phyloP scores from a whole-genome alignment of 331 rosid genomes.

The Quercus phellos region DNA sequence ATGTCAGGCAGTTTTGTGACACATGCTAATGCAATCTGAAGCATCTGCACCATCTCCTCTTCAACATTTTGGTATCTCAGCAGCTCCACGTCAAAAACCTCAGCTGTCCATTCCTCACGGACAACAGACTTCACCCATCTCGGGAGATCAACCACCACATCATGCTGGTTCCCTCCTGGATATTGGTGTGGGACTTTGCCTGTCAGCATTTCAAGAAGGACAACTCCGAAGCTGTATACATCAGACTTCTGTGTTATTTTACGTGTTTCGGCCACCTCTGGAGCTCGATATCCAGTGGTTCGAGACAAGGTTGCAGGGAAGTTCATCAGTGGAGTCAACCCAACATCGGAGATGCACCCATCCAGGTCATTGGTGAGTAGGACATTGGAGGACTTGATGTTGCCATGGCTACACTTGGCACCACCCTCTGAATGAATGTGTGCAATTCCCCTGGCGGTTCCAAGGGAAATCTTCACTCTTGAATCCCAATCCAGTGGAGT shows the following conservation, averaged over 20 bases:
- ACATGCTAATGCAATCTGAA: slow-evolving; percentile 70
- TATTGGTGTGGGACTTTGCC: slow-evolving; percentile 61
- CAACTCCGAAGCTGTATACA: slow-evolving; percentile 89
- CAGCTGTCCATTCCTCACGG: slow-evolving; percentile 88
- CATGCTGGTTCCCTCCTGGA: slow-evolving; percentile 47
- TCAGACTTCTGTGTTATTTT: slow-evolving; percentile 74
- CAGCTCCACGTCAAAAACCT: slow-evolving; percentile 76
- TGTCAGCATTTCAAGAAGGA: slow-evolving; percentile 84
- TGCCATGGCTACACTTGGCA: slow-evolving; percentile 65
- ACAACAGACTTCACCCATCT: slow-evolving; percentile 84
- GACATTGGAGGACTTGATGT: slow-evolving; percentile 83
- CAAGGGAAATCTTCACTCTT: slow-evolving; percentile 61
- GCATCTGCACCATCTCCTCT: slow-evolving; percentile 85
- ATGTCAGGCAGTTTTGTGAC: slow-evolving; percentile 53
- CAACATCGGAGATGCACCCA: slow-evolving; percentile 61
- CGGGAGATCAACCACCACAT: slow-evolving; percentile 64
- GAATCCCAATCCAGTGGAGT: slow-evolving; percentile 75
- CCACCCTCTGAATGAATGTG: slow-evolving; percentile 66
- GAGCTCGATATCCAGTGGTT: slow-evolving; percentile 68
- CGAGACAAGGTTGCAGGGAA: slow-evolving; percentile 54
- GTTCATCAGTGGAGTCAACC: slow-evolving; percentile 62
- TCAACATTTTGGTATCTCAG: slow-evolving; percentile 53
- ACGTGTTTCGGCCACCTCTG: slow-evolving; percentile 63
- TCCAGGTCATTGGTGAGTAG: slow-evolving; percentile 65
- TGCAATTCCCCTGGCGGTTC: slow-evolving; percentile 68